phyloP scores from a whole-genome alignment of 768 basidiomycete genomes.

The Tricholomella constricta region DNA sequence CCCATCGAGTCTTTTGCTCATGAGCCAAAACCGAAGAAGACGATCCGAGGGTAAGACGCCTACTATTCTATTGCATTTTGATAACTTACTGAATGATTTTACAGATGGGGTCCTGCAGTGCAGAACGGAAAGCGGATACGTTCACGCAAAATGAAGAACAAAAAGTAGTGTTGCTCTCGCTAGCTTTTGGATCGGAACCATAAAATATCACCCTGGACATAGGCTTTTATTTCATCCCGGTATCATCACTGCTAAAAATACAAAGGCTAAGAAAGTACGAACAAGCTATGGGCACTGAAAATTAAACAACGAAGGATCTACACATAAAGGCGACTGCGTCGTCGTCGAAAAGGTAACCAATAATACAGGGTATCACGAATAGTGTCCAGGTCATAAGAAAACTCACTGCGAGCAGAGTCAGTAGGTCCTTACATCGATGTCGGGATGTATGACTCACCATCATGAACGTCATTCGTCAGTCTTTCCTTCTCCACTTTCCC shows the following conservation, averaged over 20 bases:
- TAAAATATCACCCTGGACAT: background rate
- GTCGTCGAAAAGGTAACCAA: background rate
- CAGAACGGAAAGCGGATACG: conserved; percentile 77
- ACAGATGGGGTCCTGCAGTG: conserved; percentile 72
- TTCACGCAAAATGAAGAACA: conserved; percentile 51
- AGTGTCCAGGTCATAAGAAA: background rate
- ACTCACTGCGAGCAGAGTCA: background rate
- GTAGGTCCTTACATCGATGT: background rate
- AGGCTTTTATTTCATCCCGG: background rate
- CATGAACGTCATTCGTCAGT: background rate
- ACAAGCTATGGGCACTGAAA: background rate
- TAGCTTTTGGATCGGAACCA: background rate
- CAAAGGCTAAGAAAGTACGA: too few species aligned
- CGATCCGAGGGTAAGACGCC: conserved; percentile 67
- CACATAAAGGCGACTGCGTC: background rate
- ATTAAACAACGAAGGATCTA: background rate
- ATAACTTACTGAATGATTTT: background rate
- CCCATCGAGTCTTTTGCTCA: conserved; percentile 64
- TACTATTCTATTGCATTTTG: background rate
- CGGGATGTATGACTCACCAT: conserved; percentile 1
- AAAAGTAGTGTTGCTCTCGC: conserved; percentile 20
- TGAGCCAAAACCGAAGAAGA: conserved; percentile 70
- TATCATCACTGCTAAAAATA: too few species aligned
- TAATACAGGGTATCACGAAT: background rate
- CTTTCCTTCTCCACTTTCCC: background rate